These are phyloP conservation scores for Dioscorea zingiberensis DNA, from an alignment of 106 monocot species.

Conservation along the genomic window DNA sequence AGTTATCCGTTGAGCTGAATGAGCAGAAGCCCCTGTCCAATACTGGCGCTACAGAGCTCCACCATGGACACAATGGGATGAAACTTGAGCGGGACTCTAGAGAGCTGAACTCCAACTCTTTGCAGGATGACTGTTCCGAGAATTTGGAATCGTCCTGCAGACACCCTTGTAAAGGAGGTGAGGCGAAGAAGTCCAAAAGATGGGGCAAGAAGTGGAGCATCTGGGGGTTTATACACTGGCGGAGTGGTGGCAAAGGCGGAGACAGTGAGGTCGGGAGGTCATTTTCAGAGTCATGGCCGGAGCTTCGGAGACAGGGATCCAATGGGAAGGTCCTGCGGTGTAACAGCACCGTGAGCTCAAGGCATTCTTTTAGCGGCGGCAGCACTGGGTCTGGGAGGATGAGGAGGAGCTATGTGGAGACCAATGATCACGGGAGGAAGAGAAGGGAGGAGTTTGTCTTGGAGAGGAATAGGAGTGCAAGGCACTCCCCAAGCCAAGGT, in stretches of 20 bases:
- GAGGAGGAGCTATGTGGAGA: constrained; percentile 33
- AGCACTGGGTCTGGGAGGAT: constrained; percentile 25
- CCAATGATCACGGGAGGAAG: constrained; percentile 38
- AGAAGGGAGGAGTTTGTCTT: constrained; percentile 43
- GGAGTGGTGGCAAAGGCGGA: constrained; percentile 13
- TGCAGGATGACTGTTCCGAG: constrained; percentile 37
- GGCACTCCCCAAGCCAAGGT: constrained; percentile 45
- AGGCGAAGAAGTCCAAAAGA: constrained; percentile 46
- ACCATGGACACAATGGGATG: constrained; percentile 16
- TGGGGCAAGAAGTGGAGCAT: constrained; percentile 84
- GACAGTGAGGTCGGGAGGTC: constrained; percentile 37
- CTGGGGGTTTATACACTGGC: constrained; percentile 67
- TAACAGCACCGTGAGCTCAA: constrained; percentile 56
- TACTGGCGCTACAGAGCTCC: constrained; percentile 47
- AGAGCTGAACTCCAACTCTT: constrained; percentile 38
- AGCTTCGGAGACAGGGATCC: constrained; percentile 16
- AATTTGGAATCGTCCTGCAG: constrained; percentile 55
- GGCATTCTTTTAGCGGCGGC: constrained; percentile 46
- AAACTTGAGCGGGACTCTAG: constrained; percentile 41
- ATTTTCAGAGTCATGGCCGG: constrained; percentile 51
- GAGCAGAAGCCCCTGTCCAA: constrained; percentile 20
- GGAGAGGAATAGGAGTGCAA: constrained; percentile 72
- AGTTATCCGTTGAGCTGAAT: constrained; percentile 19
- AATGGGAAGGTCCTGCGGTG: constrained; percentile 39
- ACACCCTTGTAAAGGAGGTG: constrained; percentile 1